Evolutionary conservation across 257 asterid species (phyloP).

Genomic region (Capsicum pubescens): DNA sequence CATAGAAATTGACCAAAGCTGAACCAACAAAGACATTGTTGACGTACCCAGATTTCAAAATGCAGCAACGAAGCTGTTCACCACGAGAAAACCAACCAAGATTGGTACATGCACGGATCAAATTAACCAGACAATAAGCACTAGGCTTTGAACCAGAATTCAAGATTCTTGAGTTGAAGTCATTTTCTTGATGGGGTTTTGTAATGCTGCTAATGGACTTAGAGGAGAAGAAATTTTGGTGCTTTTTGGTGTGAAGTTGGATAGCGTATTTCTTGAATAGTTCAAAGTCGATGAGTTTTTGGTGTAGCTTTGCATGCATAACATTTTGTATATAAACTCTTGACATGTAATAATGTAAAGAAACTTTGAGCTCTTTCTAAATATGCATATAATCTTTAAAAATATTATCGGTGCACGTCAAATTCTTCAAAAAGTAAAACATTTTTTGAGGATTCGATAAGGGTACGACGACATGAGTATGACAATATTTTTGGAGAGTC

Average conservation of each 20-base stretch:
- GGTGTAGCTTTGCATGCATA: constrained; percentile 23
- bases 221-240: background rate
- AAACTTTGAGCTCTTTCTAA: background rate
- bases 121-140: constrained; percentile 50
- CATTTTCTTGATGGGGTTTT: constrained; percentile 32
- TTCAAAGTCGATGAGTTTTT: background rate
- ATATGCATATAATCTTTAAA: too few relatives aligned
- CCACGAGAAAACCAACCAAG: constrained; percentile 51
- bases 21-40: constrained; percentile 54
- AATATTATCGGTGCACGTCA: too few relatives aligned
- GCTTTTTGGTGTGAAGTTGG: background rate
- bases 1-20: constrained; percentile 55
- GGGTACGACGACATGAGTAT: too few relatives aligned
- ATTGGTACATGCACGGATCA: constrained; percentile 57
- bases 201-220: constrained; percentile 27
- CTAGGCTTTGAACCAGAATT: constrained; percentile 50
- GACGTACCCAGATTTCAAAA: constrained; percentile 54
- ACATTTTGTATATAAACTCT: background rate
- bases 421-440: too few relatives aligned
- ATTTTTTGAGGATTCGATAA: too few relatives aligned
- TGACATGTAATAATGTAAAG: background rate
- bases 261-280: constrained; percentile 8
- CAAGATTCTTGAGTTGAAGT: constrained; percentile 18
- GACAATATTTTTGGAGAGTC: too few relatives aligned
- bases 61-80: constrained; percentile 65